Evolutionary conservation across 495 filamentous ascomycete genomes (phyloP), one percentile per base, ranked within the genome.

Genomic region (Trichocladium uniseriatum): DNA sequence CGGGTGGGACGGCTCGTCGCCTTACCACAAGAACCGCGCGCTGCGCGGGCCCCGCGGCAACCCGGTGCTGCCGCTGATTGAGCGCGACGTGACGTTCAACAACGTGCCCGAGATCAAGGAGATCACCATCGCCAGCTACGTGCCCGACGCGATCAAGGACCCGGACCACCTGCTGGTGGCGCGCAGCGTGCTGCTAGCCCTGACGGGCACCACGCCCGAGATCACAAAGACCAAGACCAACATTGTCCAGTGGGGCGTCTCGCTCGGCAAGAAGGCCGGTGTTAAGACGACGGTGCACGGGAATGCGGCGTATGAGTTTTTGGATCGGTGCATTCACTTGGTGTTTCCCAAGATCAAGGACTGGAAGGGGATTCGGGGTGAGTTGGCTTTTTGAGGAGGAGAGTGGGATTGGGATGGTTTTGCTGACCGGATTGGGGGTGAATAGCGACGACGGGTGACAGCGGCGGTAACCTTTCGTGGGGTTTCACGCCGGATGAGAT

Each of bases 271-370:
- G 74, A 22, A 71, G 80, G 44, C 79, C 69, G 58, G 81, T 79
- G 65, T 92, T 77, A 70, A 75, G 55, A 81, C 79, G 19, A 79
- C 84, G 34, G 61, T 97, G 38, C 66, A 72, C 27, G 85, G 87
- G 14, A 83, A 92, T 66, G 78, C 83, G 42, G 90, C 94, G 62
- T 89, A 85, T 51, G 79, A 94, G 63, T 97, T 97, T 66, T 55
- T 98, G 35, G 80, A 86, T 43, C 89, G 90, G 69, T 65, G 84
- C 55, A 72, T 95, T 34, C 84, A 95, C 66, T 71, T 96, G 5
- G 94, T 98, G 7, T 72, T 96, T 62, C 92, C 92, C 43, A 82
- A 80, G 58, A 90, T 97, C 58, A 98, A 96, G 74, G 92, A 98
- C 49, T 98, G 87, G 80, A 75, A 76, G 48, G 92, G 92, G 49